Base-by-base conservation (phyloP, 2,329 filamentous ascomycete species). In the Alternaria conjuncta region DNA sequence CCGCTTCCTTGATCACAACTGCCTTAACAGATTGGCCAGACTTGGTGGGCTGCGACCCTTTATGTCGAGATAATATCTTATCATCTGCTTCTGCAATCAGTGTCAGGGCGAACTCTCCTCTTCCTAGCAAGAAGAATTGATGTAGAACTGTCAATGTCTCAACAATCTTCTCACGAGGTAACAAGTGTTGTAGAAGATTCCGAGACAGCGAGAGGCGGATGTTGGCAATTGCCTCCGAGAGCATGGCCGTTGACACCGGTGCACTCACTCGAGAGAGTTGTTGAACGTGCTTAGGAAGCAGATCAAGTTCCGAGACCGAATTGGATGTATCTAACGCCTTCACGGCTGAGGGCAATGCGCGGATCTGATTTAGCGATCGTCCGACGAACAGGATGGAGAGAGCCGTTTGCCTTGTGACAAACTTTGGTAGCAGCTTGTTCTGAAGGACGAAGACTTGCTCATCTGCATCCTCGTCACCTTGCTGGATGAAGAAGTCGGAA, bases 381-480 rank as follows among this genome's bases (percentile, higher is more conserved):
- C 96, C 96, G 65, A 97, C 91, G 75, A 97, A 97, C 6, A 97
- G 83, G 78, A 98, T 93, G 0, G 94, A 97, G 4, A 88, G 86
- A 8, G 93, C 93, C 2, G 93, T 92, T 5, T 89, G 82, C 0
- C 87, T 79, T 1, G 89, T 90, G 7, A 97, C 92, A 75, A 97
- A 97, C 12, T 88, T 89, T 0, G 96, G 96, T 3, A 97, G 79
- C 7, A 96, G 81, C 18, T 84, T 82, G 62, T 77, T 75, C 30
- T 75, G 67, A 15, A 78, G 55, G 8, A 69, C 51, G 53, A 79
- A 78, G 1, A 65, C 57, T 15, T 71, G 60, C 49, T 82, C 75
- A 46, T 78, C 68, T 2, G 58, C 49, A 57, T 80, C 71, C 44
- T 78, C 74, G 25, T 78, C 77, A 55, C 80, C 74, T 55, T 76